Evolutionary conservation across 768 basidiomycete species (phyloP), one percentile per base, ranked within the genome.

Genomic region (Antrodiella citrinella): DNA sequence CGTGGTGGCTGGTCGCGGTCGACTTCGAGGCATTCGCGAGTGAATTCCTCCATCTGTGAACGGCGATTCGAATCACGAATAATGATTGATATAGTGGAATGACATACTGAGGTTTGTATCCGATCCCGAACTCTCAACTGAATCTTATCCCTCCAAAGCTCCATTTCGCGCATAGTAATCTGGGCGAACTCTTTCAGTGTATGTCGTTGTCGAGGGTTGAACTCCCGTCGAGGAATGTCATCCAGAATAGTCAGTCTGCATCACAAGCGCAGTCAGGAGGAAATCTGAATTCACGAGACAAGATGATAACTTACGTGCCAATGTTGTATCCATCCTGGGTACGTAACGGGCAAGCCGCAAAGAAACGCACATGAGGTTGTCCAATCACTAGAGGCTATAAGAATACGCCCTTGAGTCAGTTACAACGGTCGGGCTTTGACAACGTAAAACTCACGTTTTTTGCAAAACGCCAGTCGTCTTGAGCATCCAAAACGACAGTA

Each of bases 161-260:
- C 94, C 82, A 97, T 82, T 65, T 97, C 94, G 26, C 94, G 80
- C 85, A 96, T 90, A 15, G 85, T 84, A 50, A 97, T 84, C 2
- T 89, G 91, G 74, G 94, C 93, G 60, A 96, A 96, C 65, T 96
- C 94, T 64, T 95, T 95, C 54, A 97, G 72, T 2, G 91, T 91
- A 69, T 95, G 88, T 44, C 92, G 72, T 58, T 93, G 90, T 42
- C 93, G 73, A 7, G 93, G 91, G 7, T 84, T 82, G 60, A 94
- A 96, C 52, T 94, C 92, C 18, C 78, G 73, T 44, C 87, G 75
- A 1, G 92, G 90, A 38, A 78, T 71, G 59, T 91, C 88, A 55
- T 93, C 91, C 54, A 93, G 80, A 25, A 97, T 76, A 30, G 89
- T 85, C 49, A 97, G 69, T 45, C 87, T 89, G 57, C n/a, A 15